Evolutionary conservation across 257 asterid genomes (phyloP).

Genomic region (Capsicum baccatum): DNA sequence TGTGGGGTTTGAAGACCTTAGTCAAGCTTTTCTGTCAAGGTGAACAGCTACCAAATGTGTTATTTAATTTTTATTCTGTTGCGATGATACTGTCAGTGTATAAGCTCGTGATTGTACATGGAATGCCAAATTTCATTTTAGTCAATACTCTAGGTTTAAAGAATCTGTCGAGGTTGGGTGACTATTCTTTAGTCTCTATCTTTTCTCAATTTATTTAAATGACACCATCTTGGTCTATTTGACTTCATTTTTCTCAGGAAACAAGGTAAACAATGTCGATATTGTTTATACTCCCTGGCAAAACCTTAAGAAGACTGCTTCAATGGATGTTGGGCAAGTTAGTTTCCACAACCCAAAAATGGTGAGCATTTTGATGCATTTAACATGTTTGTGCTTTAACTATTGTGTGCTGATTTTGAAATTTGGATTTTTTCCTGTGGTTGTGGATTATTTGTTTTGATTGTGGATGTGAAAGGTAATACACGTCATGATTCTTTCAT

Average conservation of each 20-base stretch:
- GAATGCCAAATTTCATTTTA: neutral
- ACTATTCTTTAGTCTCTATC: neutral
- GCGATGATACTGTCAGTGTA: neutral
- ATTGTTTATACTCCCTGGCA: slow-evolving; percentile 99
- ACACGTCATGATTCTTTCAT: slow-evolving; percentile 32
- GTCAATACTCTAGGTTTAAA: slow-evolving; percentile 16
- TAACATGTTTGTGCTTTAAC: slow-evolving; percentile 1
- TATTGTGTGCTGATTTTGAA: neutral
- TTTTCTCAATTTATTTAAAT: neutral
- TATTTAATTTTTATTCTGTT: neutral
- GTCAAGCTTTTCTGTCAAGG: slow-evolving; percentile 1
- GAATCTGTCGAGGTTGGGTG: neutral
- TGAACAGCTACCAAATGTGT: neutral
- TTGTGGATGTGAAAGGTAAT: slow-evolving; percentile 29
- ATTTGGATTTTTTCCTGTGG: neutral
- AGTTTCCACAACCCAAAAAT: slow-evolving; percentile 85
- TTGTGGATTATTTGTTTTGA: slow-evolving; percentile 24
- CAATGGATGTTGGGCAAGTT: slow-evolving; percentile 99
- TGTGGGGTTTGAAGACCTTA: neutral
- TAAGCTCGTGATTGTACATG: slow-evolving; percentile 3
- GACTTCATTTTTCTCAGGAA: slow-evolving; percentile 59
- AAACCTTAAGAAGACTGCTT: slow-evolving; percentile 91
- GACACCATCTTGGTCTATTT: neutral
- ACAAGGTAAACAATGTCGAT: slow-evolving; percentile 87
- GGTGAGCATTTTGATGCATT: slow-evolving; percentile 54